phyloP scores from a whole-genome alignment of 768 basidiomycete genomes.

The Mycena floridula region DNA sequence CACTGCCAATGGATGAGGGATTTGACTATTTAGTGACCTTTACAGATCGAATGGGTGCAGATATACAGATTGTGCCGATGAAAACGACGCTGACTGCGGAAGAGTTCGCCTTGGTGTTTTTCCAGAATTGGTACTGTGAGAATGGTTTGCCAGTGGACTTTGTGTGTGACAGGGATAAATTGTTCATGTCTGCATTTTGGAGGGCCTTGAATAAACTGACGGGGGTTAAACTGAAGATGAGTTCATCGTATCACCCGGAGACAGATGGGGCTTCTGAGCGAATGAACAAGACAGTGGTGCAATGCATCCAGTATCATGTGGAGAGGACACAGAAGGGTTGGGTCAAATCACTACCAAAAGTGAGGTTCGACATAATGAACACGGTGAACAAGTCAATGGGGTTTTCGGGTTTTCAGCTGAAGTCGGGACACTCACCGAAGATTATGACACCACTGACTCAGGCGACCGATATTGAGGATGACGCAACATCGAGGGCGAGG shows the following conservation, averaged over 20 bases:
- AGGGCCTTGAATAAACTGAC: constrained; percentile 10
- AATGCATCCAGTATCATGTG: no score
- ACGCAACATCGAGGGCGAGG: no score
- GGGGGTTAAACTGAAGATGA: constrained; percentile 21
- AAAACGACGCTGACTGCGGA: constrained; percentile 12
- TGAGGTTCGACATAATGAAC: no score
- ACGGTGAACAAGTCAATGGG: no score
- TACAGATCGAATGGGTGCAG: constrained; percentile 10
- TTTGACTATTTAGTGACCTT: constrained; percentile 14
- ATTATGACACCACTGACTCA: no score
- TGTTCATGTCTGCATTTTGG: constrained; percentile 28
- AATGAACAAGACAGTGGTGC: constrained; percentile 22
- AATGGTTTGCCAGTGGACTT: constrained; percentile 24
- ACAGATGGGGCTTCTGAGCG: constrained; percentile 23
- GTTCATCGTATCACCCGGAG: constrained; percentile 27
- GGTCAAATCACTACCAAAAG: no score
- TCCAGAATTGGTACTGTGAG: constrained; percentile 22
- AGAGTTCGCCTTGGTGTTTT: constrained; percentile 17
- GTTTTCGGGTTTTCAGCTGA: no score
- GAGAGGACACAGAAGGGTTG: no score
- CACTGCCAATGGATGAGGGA: constrained; percentile 13
- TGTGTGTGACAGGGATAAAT: constrained; percentile 24
- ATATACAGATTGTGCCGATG: constrained; percentile 12
- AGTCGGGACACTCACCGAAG: no score
- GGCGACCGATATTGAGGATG: no score